Base-by-base conservation (phyloP, 2,329 filamentous ascomycete genomes). In the Diaporthe batatas region DNA sequence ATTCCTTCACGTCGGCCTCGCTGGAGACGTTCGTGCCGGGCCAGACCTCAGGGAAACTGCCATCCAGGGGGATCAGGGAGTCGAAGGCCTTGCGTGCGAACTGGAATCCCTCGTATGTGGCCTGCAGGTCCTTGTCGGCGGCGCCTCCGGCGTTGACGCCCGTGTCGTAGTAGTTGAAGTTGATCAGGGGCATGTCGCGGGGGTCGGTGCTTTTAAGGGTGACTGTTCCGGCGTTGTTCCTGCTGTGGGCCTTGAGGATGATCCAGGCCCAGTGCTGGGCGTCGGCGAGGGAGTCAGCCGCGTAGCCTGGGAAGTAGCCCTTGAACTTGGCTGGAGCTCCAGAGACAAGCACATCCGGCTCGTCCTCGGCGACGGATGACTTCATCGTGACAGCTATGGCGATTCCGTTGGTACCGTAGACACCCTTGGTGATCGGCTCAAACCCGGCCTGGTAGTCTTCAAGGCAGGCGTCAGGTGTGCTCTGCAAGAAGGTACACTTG, bases 321-420 rank as follows among this genome's bases (percentile, higher is more conserved):
- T 53, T 72, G 68, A 76, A 75, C 12, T 73, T 59, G 39, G 65
- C 73, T 4, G 74, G 70, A 16, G 58, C 70, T 36, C 75, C 75
- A 32, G 84, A 86, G 67, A 87, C 79, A 77, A 88, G 85, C 42
- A 86, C 76, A 74, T 89, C 87, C 64, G 79, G 83, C 47, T 84
- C 82, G 54, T 82, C 82, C 29, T 83, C 77, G 3, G 78, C 81
- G 5, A 81, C 81, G 18, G 76, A 68, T 16, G 65, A 68, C 49
- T 57, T 68, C 65, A 68, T 53, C 5, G 53, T 57, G 29, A 57
- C 21, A 11, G 65, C 65, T n/a, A 68, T 68, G 14, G 65, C 44
- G 36, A 73, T 74, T n/a, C 73, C 71, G 55, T 73, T 76, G 49
- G 75, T 75, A n/a, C 73, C 76, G 68, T 77, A 76, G 71, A 76